Evolutionary conservation across 2,329 filamentous ascomycete species (phyloP).

Genomic region (Calonectria pteridis): DNA sequence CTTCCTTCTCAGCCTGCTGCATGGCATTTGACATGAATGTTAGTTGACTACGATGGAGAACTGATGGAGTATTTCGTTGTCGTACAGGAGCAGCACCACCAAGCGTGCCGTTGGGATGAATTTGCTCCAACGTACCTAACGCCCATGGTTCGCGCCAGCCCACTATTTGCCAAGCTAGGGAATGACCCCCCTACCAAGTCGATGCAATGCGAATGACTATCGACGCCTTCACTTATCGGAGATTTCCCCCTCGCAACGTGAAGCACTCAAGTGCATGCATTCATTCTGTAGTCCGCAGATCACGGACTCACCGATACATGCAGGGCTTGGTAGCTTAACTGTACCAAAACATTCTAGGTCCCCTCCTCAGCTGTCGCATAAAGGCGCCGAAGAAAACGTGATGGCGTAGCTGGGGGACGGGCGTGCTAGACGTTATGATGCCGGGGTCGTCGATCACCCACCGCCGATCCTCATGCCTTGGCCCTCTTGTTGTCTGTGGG

Average conservation of each 20-base stretch:
- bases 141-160: neutral
- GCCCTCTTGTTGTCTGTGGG: neutral
- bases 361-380: constrained; percentile 5
- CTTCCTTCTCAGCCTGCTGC: neutral
- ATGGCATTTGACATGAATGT: neutral
- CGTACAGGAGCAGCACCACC: neutral
- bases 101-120: neutral
- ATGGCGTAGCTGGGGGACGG: neutral
- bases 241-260: constrained; percentile 9
- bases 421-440: constrained; percentile 10
- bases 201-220: constrained; percentile 2
- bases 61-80: neutral
- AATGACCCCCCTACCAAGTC: neutral
- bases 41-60: neutral
- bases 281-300: constrained; percentile 14
- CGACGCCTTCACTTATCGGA: constrained; percentile 13
- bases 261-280: constrained; percentile 6
- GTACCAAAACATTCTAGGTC: neutral
- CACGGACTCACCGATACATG: constrained; percentile 14
- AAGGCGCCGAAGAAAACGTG: constrained; percentile 11
- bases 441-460: constrained; percentile 7
- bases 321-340: neutral
- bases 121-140: neutral
- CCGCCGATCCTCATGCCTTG: constrained; percentile 9
- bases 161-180: constrained; percentile 5